A percentile compares a stretch with the other conserved stretches of the same genome.
These are phyloP conservation scores for Saccharomycopsis vini DNA, from an alignment of 805 yeast species.

Conservation along the genomic window DNA sequence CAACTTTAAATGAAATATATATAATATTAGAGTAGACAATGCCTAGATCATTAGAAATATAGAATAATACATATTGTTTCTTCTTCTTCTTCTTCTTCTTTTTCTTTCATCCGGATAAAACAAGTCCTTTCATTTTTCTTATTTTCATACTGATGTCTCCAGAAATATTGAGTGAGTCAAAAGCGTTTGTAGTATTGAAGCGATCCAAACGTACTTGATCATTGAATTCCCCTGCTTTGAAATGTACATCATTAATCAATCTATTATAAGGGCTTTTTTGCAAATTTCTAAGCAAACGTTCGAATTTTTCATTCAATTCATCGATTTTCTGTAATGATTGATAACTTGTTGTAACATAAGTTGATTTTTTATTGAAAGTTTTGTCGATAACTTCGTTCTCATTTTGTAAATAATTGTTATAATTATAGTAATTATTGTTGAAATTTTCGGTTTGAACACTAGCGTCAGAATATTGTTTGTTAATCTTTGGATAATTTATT, in stretches of 20 bases:
- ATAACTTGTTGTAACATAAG: constrained; percentile 11
- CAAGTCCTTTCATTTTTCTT: constrained; percentile 12
- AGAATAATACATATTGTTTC: too few species aligned
- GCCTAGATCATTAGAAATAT: too few species aligned
- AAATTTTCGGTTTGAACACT: constrained; percentile 10
- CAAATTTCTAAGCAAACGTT: constrained; percentile 4
- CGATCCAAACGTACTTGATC: constrained; percentile 4
- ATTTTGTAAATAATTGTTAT: too few species aligned
- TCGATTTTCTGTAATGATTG: constrained; percentile 1
- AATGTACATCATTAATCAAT: constrained; percentile 3
- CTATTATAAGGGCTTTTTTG: not conserved
- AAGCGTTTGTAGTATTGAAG: not conserved
- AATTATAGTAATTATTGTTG: not conserved
- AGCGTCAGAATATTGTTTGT: constrained; percentile 10
- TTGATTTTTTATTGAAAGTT: constrained; percentile 9
- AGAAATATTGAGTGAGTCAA: constrained; percentile 3
- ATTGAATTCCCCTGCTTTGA: constrained; percentile 7
- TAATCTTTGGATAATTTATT: not conserved
- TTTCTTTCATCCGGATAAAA: constrained; percentile 1
- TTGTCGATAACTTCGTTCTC: too few species aligned
- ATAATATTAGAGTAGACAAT: too few species aligned
- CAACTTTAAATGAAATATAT: too few species aligned
- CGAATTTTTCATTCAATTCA: constrained; percentile 2
- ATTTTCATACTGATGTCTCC: constrained; percentile 11
- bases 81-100: not conserved